Evolutionary conservation across 2,329 filamentous ascomycete genomes (phyloP), one percentile per base, ranked within the genome.

Genomic region (Endoconidiophora laricicola): DNA sequence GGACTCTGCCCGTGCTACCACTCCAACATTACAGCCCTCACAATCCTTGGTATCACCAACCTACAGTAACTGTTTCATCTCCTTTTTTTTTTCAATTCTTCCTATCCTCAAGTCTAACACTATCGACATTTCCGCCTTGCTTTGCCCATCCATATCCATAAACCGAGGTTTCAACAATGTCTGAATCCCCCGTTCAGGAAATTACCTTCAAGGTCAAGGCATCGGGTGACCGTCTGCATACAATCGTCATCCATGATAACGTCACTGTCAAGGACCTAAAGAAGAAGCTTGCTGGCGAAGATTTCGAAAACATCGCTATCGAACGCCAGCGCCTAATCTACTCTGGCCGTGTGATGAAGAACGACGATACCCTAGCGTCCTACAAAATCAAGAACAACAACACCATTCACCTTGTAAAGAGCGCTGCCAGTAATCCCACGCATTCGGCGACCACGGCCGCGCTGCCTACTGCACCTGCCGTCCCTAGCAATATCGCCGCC

Each of bases 361-460:
- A 98, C 63, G 79, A 83, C 53, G 90, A 98, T 59, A 81, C 83
- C 0, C 69, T 98, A 41, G 78, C 74, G 56, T 78, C 78, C 51
- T 93, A 93, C 70, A 96, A 95, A 72, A 88, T 98, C 66, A 95
- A 95, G 72, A 74, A 86, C 56, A 87, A 88, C 56, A 91, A 96
- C 66, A 96, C 90, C 16, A 79, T 98, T 58, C 91, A 98, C 65
- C 76, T 98, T 59, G 91, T 98, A 60, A 95, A 94, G 72, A 93
- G 87, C 62, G 90, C 91, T 42, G 84, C 85, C 54, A 95, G 88
- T 73, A 94, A 93, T 60, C 70, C 73, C 41, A 58, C 71, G 43
- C 66, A 68, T 46, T 62, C 65, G 18, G 57, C 67, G 1, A 59
- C 69, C 5, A 60, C 68, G 3, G 60, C 69, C 42, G 62, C 68